These are phyloP conservation scores for Candida oleophila DNA, from an alignment of 805 yeast genomes.

Conservation along the genomic window DNA sequence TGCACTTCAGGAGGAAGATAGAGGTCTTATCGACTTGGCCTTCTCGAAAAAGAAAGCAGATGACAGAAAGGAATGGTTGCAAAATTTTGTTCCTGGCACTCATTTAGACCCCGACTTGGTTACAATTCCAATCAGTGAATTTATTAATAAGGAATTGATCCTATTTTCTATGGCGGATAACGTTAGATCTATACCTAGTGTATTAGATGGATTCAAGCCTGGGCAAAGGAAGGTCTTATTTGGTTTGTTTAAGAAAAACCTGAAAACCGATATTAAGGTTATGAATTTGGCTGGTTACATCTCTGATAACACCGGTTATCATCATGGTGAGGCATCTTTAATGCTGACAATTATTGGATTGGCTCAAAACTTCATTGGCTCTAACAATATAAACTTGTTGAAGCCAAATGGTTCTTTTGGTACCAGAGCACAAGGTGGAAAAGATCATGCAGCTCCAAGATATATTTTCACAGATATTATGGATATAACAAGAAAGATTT, in stretches of 20 bases:
- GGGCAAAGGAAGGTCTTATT: conserved; percentile 92
- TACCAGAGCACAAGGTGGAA: conserved; percentile 95
- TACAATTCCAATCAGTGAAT: conserved; percentile 86
- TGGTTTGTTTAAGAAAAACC: conserved; percentile 82
- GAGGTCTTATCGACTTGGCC: conserved; percentile 80
- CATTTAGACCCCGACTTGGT: conserved; percentile 75
- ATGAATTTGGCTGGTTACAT: conserved; percentile 89
- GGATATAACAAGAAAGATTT: conserved; percentile 71
- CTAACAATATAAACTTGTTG: conserved; percentile 81
- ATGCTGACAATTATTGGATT: conserved; percentile 88
- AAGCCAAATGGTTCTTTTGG: conserved; percentile 96
- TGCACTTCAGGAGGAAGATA: conserved; percentile 75
- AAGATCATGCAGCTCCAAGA: conserved; percentile 98
- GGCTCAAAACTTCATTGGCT: conserved; percentile 93
- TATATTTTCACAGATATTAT: conserved; percentile 87
- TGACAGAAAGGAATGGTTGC: conserved; percentile 95
- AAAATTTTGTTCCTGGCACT: conserved; percentile 89
- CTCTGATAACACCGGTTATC: conserved; percentile 86
- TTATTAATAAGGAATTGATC: conserved; percentile 92
- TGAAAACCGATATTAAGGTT: conserved; percentile 78
- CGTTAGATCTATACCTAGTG: conserved; percentile 90
- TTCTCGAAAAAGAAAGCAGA: conserved; percentile 95
- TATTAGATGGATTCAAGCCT: conserved; percentile 93
- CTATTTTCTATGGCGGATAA: conserved; percentile 96
- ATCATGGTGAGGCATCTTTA: conserved; percentile 90